phyloP scores from a whole-genome alignment of 2,329 filamentous ascomycete species.

The Capronia epimyces region DNA sequence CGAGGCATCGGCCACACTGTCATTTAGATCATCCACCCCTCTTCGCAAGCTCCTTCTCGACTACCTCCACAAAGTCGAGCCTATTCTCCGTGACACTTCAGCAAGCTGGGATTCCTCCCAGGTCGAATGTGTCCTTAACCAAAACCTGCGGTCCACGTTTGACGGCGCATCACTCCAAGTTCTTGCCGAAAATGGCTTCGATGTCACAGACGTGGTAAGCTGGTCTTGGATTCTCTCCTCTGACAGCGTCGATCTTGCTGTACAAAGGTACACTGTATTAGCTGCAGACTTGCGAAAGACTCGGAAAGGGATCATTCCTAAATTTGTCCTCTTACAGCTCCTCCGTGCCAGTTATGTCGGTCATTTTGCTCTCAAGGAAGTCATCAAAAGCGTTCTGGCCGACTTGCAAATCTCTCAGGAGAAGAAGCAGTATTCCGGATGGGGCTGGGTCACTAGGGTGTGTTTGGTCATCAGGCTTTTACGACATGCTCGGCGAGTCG shows the following conservation, averaged over 20 bases:
- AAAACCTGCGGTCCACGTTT: slow-evolving; percentile 35
- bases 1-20: slow-evolving; percentile 19
- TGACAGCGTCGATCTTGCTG: slow-evolving; percentile 34
- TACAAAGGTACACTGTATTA: slow-evolving; percentile 35
- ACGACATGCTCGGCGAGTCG: slow-evolving; percentile 47
- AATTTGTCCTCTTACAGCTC: slow-evolving; percentile 46
- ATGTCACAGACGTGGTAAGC: slow-evolving; percentile 37
- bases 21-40: slow-evolving; percentile 24
- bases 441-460: slow-evolving; percentile 16
- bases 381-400: slow-evolving; percentile 32
- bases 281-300: slow-evolving; percentile 27
- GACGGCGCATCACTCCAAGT: slow-evolving; percentile 29
- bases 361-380: slow-evolving; percentile 38
- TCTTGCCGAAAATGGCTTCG: slow-evolving; percentile 34
- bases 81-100: slow-evolving; percentile 25
- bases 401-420: slow-evolving; percentile 10
- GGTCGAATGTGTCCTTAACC: slow-evolving; percentile 24
- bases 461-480: slow-evolving; percentile 45
- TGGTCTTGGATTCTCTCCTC: slow-evolving; percentile 47
- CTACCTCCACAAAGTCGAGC: slow-evolving; percentile 36
- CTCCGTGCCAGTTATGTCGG: slow-evolving; percentile 42
- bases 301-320: slow-evolving; percentile 33
- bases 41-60: slow-evolving; percentile 36
- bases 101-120: background rate
- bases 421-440: slow-evolving; percentile 8